Evolutionary conservation across 768 basidiomycete species (phyloP).

Genomic region (Mycena rebaudengoi): DNA sequence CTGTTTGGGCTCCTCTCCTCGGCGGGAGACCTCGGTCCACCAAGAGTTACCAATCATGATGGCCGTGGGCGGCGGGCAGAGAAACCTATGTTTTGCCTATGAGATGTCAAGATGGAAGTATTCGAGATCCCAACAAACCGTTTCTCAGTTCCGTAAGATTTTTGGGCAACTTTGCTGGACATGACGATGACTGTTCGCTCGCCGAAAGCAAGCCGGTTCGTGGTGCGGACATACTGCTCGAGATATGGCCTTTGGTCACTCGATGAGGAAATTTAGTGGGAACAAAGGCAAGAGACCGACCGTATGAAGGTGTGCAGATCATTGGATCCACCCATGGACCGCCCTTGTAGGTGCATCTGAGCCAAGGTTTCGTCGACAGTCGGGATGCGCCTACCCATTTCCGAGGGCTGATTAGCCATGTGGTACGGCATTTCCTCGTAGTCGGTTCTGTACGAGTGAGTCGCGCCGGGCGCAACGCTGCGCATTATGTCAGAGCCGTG

Average conservation of each 20-base stretch:
- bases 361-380: constrained; percentile 68
- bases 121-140: constrained; percentile 57
- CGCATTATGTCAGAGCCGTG: constrained; percentile 67
- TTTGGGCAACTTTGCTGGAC: constrained; percentile 98
- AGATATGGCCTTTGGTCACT: constrained; percentile 72
- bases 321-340: constrained; percentile 66
- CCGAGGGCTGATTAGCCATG: constrained; percentile 60
- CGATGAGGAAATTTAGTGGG: constrained; percentile 15
- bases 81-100: constrained; percentile 61
- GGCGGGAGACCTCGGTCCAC: constrained; percentile 86
- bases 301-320: constrained; percentile 86
- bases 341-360: constrained; percentile 69
- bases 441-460: constrained; percentile 66
- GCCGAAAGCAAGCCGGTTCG: constrained; percentile 88
- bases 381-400: constrained; percentile 66
- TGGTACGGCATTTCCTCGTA: constrained; percentile 66
- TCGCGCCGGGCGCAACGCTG: constrained; percentile 76
- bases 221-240: constrained; percentile 84
- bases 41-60: constrained; percentile 94
- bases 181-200: constrained; percentile 96
- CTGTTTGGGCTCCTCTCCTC: constrained; percentile 78
- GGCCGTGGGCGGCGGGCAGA: constrained; percentile 93
- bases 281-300: constrained; percentile 45
- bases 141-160: constrained; percentile 96
- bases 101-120: constrained; percentile 11